Percentiles rank a stretch among this genome's conserved stretches.
These are phyloP conservation scores for Aquanectria penicillioides DNA, from an alignment of 2,329 filamentous ascomycete genomes.

Conservation along the genomic window DNA sequence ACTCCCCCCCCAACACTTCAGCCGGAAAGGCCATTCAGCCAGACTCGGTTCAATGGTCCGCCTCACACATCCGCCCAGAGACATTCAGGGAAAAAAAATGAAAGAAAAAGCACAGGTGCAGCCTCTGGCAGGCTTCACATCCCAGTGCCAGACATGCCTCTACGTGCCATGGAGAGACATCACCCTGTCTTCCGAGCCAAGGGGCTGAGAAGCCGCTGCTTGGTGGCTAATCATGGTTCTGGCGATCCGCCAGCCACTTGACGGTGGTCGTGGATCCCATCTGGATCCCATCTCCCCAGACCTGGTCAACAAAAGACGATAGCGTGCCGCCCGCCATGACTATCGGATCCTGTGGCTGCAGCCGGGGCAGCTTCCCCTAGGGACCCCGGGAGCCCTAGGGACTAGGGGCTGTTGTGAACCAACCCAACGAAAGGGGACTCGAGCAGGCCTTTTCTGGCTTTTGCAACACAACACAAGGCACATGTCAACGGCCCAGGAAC, in stretches of 20 bases:
- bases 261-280: constrained; percentile 33
- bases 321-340: constrained; percentile 31
- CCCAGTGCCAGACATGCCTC: constrained; percentile 4
- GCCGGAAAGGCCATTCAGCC: not conserved
- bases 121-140: too few relatives aligned
- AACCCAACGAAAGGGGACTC: constrained; percentile 27
- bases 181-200: constrained; percentile 23
- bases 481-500: constrained; percentile 35
- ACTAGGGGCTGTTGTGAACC: constrained; percentile 11
- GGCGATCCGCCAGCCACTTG: constrained; percentile 37
- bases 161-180: not conserved
- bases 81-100: not conserved
- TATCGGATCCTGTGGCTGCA: constrained; percentile 32
- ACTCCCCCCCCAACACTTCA: not conserved
- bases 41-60: not conserved
- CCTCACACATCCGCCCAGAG: constrained; percentile 9
- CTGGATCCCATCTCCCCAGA: constrained; percentile 23
- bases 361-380: constrained; percentile 38
- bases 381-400: constrained; percentile 9
- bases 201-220: constrained; percentile 28
- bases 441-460: constrained; percentile 20
- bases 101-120: not conserved
- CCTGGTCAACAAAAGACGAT: constrained; percentile 30
- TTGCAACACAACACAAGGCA: constrained; percentile 19
- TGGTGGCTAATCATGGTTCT: constrained; percentile 30